phyloP scores from a whole-genome alignment of 495 filamentous ascomycete species.

The Pyrenopolyporus hunteri region DNA sequence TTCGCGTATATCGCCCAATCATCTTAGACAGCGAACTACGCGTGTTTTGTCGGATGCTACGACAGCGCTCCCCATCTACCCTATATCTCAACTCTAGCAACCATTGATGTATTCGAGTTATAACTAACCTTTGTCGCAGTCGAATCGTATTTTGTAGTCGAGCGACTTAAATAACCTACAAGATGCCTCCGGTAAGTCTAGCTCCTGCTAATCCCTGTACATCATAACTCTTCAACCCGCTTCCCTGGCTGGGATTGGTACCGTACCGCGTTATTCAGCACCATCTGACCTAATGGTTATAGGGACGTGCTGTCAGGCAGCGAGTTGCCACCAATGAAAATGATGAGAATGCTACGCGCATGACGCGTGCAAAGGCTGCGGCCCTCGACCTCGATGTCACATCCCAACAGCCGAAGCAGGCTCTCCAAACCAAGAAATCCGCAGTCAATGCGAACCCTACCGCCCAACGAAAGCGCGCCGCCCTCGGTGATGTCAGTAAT shows the following conservation, averaged over 20 bases:
- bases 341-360: conserved; percentile 88
- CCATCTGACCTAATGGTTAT: conserved; percentile 16
- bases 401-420: conserved; percentile 63
- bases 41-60: neutral
- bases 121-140: conserved; percentile 2
- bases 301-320: conserved; percentile 46
- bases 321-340: conserved; percentile 86
- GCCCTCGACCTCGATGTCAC: conserved; percentile 65
- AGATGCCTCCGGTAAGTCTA: conserved; percentile 61
- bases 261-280: conserved; percentile 5
- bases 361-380: conserved; percentile 92
- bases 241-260: conserved; percentile 6
- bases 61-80: neutral
- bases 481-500: conserved; percentile 94
- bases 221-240: too few species aligned
- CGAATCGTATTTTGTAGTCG: conserved; percentile 28
- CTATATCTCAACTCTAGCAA: conserved; percentile 3
- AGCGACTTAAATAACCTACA: conserved; percentile 29
- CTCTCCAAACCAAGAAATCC: conserved; percentile 76
- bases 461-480: conserved; percentile 69
- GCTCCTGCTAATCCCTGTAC: too few species aligned
- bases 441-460: conserved; percentile 59
- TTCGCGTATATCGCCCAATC: neutral
- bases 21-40: neutral
- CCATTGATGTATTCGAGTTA: conserved; percentile 7